A percentile compares a stretch with the other conserved stretches of the same genome.
Evolutionary conservation across 805 yeast species (phyloP).

Genomic region (Ogataea ramenticola): DNA sequence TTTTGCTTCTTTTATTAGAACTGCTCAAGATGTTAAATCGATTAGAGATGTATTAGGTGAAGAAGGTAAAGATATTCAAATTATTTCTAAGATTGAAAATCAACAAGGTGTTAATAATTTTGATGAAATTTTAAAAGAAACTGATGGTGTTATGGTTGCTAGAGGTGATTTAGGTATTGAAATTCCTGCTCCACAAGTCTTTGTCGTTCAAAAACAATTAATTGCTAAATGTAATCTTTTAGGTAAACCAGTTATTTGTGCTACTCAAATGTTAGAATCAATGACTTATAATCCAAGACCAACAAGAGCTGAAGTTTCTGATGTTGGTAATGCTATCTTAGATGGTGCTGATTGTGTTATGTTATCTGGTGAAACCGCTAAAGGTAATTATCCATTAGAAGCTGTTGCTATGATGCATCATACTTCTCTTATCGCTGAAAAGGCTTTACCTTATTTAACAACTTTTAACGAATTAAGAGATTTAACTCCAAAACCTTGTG

Average conservation of each 20-base stretch:
- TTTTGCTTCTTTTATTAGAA: slow-evolving; percentile 96
- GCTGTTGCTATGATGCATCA: slow-evolving; percentile 99
- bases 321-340: slow-evolving; percentile 97
- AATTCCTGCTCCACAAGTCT: slow-evolving; percentile 98
- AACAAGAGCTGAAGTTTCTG: slow-evolving; percentile 99
- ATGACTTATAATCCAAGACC: slow-evolving; percentile 99
- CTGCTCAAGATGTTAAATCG: slow-evolving; percentile 81
- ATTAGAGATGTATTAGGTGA: slow-evolving; percentile 95
- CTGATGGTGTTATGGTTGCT: slow-evolving; percentile 99
- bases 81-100: slow-evolving; percentile 96
- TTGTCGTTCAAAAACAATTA: slow-evolving; percentile 97
- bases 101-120: slow-evolving; percentile 99
- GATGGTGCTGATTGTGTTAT: slow-evolving; percentile 99
- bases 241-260: slow-evolving; percentile 99
- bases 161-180: slow-evolving; percentile 99
- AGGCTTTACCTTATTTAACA: slow-evolving; percentile 82
- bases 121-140: slow-evolving; percentile 87
- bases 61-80: slow-evolving; percentile 93
- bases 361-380: slow-evolving; percentile 99
- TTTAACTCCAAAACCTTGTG: slow-evolving; percentile 80
- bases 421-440: slow-evolving; percentile 93
- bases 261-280: slow-evolving; percentile 99
- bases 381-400: slow-evolving; percentile 97
- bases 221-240: slow-evolving; percentile 99
- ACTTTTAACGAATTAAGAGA: slow-evolving; percentile 84